Evolutionary conservation across 805 yeast species (phyloP).

Genomic region (Candida gorgasii): DNA sequence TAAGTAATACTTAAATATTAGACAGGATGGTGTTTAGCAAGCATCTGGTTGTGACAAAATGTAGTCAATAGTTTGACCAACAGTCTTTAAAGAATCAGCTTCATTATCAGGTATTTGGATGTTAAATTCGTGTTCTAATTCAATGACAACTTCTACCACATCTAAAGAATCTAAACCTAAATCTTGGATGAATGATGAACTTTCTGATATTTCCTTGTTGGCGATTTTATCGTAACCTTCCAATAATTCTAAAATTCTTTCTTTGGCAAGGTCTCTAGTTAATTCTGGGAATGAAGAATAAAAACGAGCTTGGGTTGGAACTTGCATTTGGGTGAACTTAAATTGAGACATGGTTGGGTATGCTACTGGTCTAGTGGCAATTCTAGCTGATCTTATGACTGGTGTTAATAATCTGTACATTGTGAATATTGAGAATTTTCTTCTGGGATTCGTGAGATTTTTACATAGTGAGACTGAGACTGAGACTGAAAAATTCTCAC

Average conservation of each 20-base stretch:
- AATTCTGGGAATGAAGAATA: slow-evolving; percentile 63
- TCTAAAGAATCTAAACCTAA: slow-evolving; percentile 50
- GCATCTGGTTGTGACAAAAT: slow-evolving; percentile 45
- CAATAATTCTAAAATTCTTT: slow-evolving; percentile 61
- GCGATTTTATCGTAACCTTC: slow-evolving; percentile 64
- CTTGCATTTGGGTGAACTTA: slow-evolving; percentile 11
- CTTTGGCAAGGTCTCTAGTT: slow-evolving; percentile 61
- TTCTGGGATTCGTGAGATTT: no score
- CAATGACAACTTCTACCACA: slow-evolving; percentile 49
- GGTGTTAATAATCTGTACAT: slow-evolving; percentile 2
- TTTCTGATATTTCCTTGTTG: slow-evolving; percentile 36
- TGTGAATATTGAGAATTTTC: no score
- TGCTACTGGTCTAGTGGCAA: slow-evolving; percentile 1
- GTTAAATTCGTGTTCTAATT: slow-evolving; percentile 48
- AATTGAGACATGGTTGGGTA: not conserved
- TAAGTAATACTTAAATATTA: not conserved
- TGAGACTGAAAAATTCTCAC: slow-evolving; percentile 3
- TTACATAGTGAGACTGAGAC: not conserved
- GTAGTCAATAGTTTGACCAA: slow-evolving; percentile 46
- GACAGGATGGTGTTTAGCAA: slow-evolving; percentile 23
- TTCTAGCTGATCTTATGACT: not conserved
- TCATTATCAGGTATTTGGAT: slow-evolving; percentile 49
- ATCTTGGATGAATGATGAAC: slow-evolving; percentile 38
- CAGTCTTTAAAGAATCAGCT: slow-evolving; percentile 47
- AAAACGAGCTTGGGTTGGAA: slow-evolving; percentile 22